phyloP scores from a whole-genome alignment of 495 filamentous ascomycete genomes.

The Podospora didyma region DNA sequence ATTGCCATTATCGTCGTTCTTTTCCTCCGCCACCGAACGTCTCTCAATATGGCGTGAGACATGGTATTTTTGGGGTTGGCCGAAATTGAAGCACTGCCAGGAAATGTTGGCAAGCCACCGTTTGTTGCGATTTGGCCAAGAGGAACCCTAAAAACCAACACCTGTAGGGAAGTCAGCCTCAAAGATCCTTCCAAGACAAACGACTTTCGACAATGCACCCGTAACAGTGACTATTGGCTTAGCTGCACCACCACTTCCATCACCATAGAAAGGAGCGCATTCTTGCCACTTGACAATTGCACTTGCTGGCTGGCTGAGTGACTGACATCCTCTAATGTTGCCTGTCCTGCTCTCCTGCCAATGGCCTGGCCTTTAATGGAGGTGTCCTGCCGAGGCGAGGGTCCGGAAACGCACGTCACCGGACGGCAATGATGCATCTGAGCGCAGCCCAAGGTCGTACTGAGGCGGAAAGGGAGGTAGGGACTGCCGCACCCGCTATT shows the following conservation, averaged over 20 bases:
- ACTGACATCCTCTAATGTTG: no score
- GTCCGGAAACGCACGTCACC: slow-evolving; percentile 7
- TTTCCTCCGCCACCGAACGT: no score
- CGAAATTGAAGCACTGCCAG: no score
- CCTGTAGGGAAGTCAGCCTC: neutral
- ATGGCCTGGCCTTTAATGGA: neutral
- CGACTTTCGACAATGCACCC: neutral
- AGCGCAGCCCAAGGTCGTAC: neutral
- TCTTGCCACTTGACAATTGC: no score
- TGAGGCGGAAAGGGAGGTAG: neutral
- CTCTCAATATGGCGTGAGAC: no score
- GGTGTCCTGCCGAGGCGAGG: slow-evolving; percentile 1
- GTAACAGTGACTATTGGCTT: neutral
- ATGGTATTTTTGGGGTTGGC: no score
- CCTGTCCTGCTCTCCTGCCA: neutral
- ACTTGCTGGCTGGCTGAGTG: no score
- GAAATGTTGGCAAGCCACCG: no score
- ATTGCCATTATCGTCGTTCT: no score
- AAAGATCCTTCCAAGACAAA: neutral
- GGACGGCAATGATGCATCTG: neutral
- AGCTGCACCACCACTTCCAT: no score
- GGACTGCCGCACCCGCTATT: neutral
- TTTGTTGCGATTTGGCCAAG: neutral
- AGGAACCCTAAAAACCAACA: no score
- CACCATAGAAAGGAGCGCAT: no score